Base-by-base conservation (phyloP, 148 eudicot species). In the Limonium bicolor region DNA sequence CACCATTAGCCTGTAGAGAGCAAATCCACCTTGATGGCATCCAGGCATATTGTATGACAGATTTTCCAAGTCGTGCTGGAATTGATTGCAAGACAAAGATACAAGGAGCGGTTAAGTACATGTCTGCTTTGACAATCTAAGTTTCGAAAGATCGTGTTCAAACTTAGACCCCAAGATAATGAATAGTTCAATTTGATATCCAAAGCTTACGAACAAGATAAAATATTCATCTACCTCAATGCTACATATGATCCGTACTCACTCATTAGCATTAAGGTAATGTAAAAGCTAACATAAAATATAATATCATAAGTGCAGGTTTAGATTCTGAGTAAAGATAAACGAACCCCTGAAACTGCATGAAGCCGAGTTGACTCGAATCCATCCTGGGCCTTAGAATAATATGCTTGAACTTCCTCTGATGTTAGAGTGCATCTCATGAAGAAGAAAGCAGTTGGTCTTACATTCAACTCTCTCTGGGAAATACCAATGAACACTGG, bases 361-460 rank as follows among this genome's bases (percentile, higher is more conserved):
- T 66, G 60, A 40, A 92, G 80, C 36, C 74, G 77, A 22, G 99
- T 85, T 37, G 99, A 92, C 61, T 92, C 99, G 6, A 75, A 92
- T 44, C 94, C 78, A 67, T 92, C 99, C 56, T 77, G 75, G 20
- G 99, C 99, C 69, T 56, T 73, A 22, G 55, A 41, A 51, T 92
- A 92, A 21, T 73, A 62, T 51, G 71, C 65, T 53, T 85, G 88
- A 63, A 85, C 61, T 64, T 92, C 82, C 46, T 71, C 37, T 16
- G 99, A 92, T 20, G 39, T 66, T 36, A 92, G 76, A 42, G 56
- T 53, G 65, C 99, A 92, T 57, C 67, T 81, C 39, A 92, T 73
- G 63, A 68, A 92, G 78, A 92, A 92, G 72, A 92, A 85, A 32
- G 94, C 95, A 48, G 94, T 55, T 49, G 99, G 95, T 50, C 99